Evolutionary conservation across 768 basidiomycete species (phyloP), one percentile per base, ranked within the genome.

Genomic region (Hygrophorus russula): DNA sequence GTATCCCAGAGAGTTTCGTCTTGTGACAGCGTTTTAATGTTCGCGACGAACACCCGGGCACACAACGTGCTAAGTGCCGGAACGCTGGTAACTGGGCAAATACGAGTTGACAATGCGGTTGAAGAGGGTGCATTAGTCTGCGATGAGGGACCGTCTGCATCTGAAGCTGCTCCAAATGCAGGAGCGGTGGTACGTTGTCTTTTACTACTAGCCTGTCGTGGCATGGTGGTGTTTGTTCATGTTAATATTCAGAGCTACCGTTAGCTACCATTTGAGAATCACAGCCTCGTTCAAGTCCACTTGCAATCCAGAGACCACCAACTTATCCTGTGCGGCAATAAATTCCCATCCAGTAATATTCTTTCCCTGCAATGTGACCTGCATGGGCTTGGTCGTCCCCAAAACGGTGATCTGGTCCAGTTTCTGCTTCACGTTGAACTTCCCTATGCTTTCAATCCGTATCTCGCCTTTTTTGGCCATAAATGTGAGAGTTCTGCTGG

Each of bases 331-430:
- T 8, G 53, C 52, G 0, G 45, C 48, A 18, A 59, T 47, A 51
- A 74, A 80, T 12, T 53, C 53, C 69, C 70, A 74, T 17, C 46
- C 54, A 6, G 52, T 32, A 10, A 66, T 49, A 3, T 5, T 41
- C 30, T 58, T 49, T 12, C 68, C 69, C 42, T 69, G 57, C 29
- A 77, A 41, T 5, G 46, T 56, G 3, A 80, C 70, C 4, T 32
- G 42, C 10, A 36, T 49, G 3, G 78, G 77, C 19, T 56, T 58
- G 33, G 46, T 35, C n/a, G 73, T 69, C 0, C 82, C 82, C 14
- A 86, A 67, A 9, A 87, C 53, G 2, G 72, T 80, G 37, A 86
- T 56, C 15, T 65, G 63, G 41, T 65, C 59, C 42, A 87, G 56
- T 39, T 54, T 63, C 49, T 76, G 76, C 2, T 44, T 52, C 9